Base-by-base conservation (phyloP, 352 stramenopile species). In the Phytophthora pisi region DNA sequence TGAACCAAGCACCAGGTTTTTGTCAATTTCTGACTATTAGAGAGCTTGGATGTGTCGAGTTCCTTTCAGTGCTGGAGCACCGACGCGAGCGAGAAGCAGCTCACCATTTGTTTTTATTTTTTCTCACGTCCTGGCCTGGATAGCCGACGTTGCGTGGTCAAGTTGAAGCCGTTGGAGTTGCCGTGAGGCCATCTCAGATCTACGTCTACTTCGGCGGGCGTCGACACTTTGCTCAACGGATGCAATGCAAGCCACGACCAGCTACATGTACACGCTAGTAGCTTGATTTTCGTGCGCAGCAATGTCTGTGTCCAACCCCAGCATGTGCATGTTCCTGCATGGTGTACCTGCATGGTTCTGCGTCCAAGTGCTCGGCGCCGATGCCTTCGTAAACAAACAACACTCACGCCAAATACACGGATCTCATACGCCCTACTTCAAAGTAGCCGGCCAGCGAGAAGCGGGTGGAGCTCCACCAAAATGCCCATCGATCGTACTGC, bases 141-240 rank as follows among this genome's bases (percentile, higher is more conserved):
- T 46, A 10, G 40, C 15, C 26, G 15, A 31, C 10, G 10, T 42
- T 42, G 34, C 40, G 16, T 40, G 34, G 34, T 40, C 40, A 46
- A 40, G 34, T 40, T 16, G 34, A 16, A 40, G 10, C 34, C 34
- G 34, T 40, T 40, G 34, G 4, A 40, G 34, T 40, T 38, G 31
- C 31, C 31, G 31, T n/a, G 24, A 54, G 16, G 24, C 20, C 23
- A 54, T 54, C 49, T 55, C 49, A 38, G 49, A 55, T 55, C 49
- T 55, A 16, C 34, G 34, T 40, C 34, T 40, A 40, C 34, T 40
- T 40, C 10, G 34, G 13, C 4, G n/a, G 43, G 42, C 34, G 34
- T 40, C 34, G 34, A 16, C 34, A 40, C 34, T 40, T 40, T 40
- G 34, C 34, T 40, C 34, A 40, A 40, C 34, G 34, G 34, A 46